Conservation (phyloP, 1,139 yeast species). For the Taphrina sp. region DNA sequence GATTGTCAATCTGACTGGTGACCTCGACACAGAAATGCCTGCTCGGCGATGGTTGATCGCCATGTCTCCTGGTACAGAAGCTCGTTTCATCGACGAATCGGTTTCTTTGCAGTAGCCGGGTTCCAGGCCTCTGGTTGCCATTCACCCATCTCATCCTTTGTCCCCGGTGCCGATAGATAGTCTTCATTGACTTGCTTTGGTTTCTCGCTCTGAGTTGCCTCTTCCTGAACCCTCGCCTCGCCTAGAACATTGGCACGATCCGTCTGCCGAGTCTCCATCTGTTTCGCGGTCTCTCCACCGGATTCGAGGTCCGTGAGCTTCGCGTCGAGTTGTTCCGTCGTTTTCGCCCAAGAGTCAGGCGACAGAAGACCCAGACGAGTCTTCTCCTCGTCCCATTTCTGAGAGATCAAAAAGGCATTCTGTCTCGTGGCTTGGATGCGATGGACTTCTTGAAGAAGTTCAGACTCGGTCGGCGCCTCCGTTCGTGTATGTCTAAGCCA, state of each 20-base stretch:
- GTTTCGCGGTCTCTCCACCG: background rate
- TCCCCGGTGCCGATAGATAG: slow-evolving; percentile 24
- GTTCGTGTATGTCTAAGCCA: slow-evolving; percentile 28
- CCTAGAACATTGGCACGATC: background rate
- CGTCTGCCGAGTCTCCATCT: background rate
- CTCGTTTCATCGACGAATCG: no score
- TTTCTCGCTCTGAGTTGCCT: background rate
- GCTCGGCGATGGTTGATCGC: no score
- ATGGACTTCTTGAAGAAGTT: slow-evolving; percentile 13
- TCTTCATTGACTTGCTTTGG: background rate
- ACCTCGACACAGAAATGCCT: no score
- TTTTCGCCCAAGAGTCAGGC: no score
- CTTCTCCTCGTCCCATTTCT: slow-evolving; percentile 28
- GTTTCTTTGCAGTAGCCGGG: no score
- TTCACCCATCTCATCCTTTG: slow-evolving; percentile 29
- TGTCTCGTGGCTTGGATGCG: slow-evolving; percentile 17
- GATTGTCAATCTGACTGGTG: no score
- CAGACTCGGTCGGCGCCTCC: slow-evolving; percentile 21
- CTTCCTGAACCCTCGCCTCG: background rate
- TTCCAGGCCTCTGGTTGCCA: slow-evolving; percentile 32
- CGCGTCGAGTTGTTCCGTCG: no score
- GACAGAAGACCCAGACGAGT: background rate
- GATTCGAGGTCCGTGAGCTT: no score
- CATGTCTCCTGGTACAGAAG: no score
- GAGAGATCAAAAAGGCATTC: slow-evolving; percentile 13